Evolutionary conservation across 768 basidiomycete species (phyloP).

Genomic region (Hygrophoropsis aurantiaca): DNA sequence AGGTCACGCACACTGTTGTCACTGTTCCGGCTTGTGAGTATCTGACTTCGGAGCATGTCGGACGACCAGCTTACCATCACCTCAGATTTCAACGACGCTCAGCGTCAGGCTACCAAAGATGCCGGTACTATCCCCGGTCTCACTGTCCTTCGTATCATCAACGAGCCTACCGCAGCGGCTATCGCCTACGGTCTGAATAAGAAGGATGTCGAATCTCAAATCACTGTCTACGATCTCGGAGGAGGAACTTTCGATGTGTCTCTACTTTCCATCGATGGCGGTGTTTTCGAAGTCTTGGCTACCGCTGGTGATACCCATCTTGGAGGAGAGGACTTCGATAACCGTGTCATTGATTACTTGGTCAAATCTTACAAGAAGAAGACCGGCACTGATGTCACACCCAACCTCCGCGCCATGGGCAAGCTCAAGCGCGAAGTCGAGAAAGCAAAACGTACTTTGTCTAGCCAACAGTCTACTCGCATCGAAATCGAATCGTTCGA

Average conservation of each 20-base stretch:
- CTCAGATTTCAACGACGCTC: conserved; percentile 50
- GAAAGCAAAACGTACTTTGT: conserved; percentile 73
- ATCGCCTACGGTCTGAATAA: no score
- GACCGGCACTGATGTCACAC: conserved; percentile 52
- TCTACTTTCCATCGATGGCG: conserved; percentile 53
- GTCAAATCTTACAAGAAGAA: conserved; percentile 62
- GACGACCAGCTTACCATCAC: conserved; percentile 38
- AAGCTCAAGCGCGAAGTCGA: conserved; percentile 94
- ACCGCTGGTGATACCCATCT: conserved; percentile 58
- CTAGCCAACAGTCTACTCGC: conserved; percentile 42
- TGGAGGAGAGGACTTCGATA: conserved; percentile 57
- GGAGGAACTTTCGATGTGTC: no score
- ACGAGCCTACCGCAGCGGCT: conserved; percentile 50
- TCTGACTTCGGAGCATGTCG: no score
- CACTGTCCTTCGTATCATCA: conserved; percentile 46
- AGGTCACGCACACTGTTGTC: conserved; percentile 68
- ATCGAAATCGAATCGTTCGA: conserved; percentile 56
- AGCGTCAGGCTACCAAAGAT: conserved; percentile 47
- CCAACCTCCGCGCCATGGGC: conserved; percentile 55
- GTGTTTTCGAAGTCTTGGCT: conserved; percentile 56
- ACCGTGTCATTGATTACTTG: conserved; percentile 58
- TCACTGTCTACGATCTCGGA: no score
- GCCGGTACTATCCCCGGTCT: conserved; percentile 47
- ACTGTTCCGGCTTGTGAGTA: conserved; percentile 94
- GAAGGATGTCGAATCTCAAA: no score